Conservation (phyloP, 208 protist species). For the Crithidia brevicula region DNA sequence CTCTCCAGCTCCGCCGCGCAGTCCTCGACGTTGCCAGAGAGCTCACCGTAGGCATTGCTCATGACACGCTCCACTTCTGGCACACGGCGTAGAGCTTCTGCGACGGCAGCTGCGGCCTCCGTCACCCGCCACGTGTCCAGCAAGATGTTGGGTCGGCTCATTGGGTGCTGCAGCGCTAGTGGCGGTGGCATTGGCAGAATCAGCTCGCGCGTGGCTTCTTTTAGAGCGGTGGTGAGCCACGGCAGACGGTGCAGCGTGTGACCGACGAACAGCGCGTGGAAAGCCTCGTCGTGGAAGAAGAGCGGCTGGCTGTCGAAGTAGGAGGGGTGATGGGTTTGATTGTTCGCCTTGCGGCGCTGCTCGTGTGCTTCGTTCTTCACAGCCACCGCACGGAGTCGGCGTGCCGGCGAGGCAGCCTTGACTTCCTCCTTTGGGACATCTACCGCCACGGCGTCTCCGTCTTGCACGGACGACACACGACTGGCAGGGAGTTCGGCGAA, state of each 20-base stretch:
- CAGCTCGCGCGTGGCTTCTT: constrained; percentile 35
- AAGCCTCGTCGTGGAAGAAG: constrained; percentile 68
- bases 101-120: constrained; percentile 36
- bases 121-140: constrained; percentile 56
- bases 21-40: constrained; percentile 59
- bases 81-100: constrained; percentile 40
- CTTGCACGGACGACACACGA: constrained; percentile 31
- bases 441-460: constrained; percentile 43
- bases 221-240: constrained; percentile 64
- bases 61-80: constrained; percentile 66
- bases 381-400: constrained; percentile 24
- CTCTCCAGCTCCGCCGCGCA: constrained; percentile 44
- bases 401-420: constrained; percentile 6
- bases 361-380: constrained; percentile 28
- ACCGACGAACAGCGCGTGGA: constrained; percentile 57
- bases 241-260: constrained; percentile 49
- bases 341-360: constrained; percentile 35
- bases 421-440: constrained; percentile 10
- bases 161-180: constrained; percentile 30
- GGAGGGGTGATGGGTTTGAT: constrained; percentile 35
- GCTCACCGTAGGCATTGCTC: constrained; percentile 57
- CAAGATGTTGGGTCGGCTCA: constrained; percentile 25
- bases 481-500: constrained; percentile 35
- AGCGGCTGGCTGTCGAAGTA: constrained; percentile 67
- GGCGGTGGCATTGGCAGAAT: constrained; percentile 50